Evolutionary conservation across 257 asterid species (phyloP).

Genomic region (Solanum tacnaense): DNA sequence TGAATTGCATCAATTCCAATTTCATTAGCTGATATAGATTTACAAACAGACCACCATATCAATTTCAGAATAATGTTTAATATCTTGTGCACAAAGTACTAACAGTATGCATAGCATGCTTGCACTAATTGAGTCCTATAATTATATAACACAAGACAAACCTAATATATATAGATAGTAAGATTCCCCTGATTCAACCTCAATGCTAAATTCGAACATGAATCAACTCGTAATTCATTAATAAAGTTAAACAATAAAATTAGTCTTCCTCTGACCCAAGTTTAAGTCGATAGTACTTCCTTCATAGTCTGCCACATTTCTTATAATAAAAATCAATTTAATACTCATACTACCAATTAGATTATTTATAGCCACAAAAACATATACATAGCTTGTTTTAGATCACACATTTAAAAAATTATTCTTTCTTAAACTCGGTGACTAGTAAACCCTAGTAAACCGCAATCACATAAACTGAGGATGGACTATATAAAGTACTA

Average conservation of each 20-base stretch:
- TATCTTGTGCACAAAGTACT: not conserved
- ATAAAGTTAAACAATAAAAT: not conserved
- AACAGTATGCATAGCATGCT: not conserved
- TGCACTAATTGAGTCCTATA: not conserved
- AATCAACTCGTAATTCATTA: not conserved
- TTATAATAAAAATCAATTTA: not conserved
- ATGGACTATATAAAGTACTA: not conserved
- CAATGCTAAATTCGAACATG: not conserved
- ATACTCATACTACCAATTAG: not conserved
- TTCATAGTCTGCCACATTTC: not conserved
- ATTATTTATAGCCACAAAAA: not conserved
- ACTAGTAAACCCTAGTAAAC: not conserved
- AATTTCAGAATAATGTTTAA: not conserved
- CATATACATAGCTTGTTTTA: not conserved
- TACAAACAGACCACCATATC: not conserved
- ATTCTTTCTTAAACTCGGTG: not conserved
- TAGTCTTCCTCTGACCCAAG: not conserved
- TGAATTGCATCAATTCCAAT: not conserved
- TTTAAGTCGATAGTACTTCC: not conserved
- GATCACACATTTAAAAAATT: not conserved
- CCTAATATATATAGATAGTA: not conserved
- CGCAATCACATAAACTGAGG: not conserved
- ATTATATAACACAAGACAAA: not conserved
- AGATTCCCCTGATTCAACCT: not conserved
- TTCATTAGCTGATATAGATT: not conserved